phyloP scores from a whole-genome alignment of 306 rosid genomes.

The Cicer cuneatum region DNA sequence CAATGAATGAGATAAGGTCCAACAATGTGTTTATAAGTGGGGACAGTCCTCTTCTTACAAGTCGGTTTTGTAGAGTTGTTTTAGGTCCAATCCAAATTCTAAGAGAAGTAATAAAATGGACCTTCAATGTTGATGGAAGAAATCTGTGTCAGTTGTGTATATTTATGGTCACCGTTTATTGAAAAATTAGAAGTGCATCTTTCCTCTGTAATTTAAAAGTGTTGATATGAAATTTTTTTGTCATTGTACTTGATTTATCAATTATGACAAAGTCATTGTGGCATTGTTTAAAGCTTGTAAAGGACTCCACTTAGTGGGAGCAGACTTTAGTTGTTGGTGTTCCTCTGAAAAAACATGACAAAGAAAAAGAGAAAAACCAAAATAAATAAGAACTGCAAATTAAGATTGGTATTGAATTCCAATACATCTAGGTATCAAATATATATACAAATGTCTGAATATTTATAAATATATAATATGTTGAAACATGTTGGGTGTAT shows the following conservation, averaged over 20 bases:
- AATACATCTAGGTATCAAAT: conserved; percentile 28
- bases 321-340: neutral
- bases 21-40: no score
- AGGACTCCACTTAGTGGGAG: neutral
- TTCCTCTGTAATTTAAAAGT: neutral
- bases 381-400: conserved; percentile 10
- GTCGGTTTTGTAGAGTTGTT: no score
- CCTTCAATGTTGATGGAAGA: neutral
- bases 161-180: neutral
- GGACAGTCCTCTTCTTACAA: no score
- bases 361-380: neutral
- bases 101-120: no score
- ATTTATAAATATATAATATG: conserved; percentile 17
- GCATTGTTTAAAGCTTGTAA: neutral
- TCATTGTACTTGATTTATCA: neutral
- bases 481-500: conserved; percentile 17
- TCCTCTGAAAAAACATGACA: neutral
- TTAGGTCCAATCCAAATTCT: no score
- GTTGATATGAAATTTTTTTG: neutral
- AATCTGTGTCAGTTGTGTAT: neutral
- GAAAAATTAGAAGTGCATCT: conserved; percentile 11
- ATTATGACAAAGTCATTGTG: neutral
- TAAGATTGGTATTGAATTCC: conserved; percentile 28
- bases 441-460: conserved; percentile 3
- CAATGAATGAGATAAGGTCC: no score